phyloP scores from a whole-genome alignment of 1,139 yeast genomes.

The Yamadazyma spencermartinsiae region DNA sequence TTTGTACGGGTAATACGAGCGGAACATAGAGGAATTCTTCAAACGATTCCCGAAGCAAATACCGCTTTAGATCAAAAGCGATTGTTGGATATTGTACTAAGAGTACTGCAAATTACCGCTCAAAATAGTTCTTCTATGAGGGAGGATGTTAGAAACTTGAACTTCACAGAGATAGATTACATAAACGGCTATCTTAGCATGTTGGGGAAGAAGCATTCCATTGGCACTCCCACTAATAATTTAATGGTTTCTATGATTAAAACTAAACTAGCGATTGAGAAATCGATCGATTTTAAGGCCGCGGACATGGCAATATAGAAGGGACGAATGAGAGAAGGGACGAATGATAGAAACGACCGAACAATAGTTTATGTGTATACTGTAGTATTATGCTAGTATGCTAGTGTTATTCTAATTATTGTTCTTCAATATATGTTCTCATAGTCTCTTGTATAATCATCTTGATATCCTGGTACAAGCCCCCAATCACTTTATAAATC shows the following conservation, averaged over 20 bases:
- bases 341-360: no score
- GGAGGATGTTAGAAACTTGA: slow-evolving; percentile 64
- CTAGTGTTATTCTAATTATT: no score
- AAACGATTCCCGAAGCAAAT: slow-evolving; percentile 33
- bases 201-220: slow-evolving; percentile 46
- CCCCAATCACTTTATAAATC: not conserved
- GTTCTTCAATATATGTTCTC: not conserved
- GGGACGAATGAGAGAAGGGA: no score
- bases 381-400: no score
- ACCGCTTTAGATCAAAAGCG: slow-evolving; percentile 41
- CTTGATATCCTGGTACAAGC: not conserved
- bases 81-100: slow-evolving; percentile 47
- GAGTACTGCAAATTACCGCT: slow-evolving; percentile 47
- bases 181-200: slow-evolving; percentile 71
- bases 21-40: slow-evolving; percentile 34
- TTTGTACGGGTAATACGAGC: slow-evolving; percentile 38
- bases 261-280: slow-evolving; percentile 38
- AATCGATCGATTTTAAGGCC: slow-evolving; percentile 26
- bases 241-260: slow-evolving; percentile 50
- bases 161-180: slow-evolving; percentile 73
- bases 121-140: slow-evolving; percentile 85
- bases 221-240: slow-evolving; percentile 48
- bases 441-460: not conserved
- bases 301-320: not conserved
- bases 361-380: no score